Base-by-base conservation (phyloP, 2,329 filamentous ascomycete genomes). In the Alternaria gaisen region DNA sequence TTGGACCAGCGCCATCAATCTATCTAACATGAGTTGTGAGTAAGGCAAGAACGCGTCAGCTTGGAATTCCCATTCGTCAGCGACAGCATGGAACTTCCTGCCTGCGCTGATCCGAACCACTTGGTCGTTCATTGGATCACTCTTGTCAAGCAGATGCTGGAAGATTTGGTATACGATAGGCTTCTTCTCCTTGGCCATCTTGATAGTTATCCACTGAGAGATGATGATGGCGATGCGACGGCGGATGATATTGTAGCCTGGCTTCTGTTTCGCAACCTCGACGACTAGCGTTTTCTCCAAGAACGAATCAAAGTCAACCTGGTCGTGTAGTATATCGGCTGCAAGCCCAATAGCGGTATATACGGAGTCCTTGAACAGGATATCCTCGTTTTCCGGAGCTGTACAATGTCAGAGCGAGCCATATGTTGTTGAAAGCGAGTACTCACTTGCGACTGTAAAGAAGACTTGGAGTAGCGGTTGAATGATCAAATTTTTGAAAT, bases 31-130 rank as follows among this genome's bases (percentile, higher is more conserved):
- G 20, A 90, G 86, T 1, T 91, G 84, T 0, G 92, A 91, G 74
- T 90, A 95, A 0, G 93, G 92, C 53, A 91, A 75, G 75, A 98
- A 97, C 11, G 84, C 81, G 5, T 91, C 86, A 2, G 89, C 84
- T 11, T 86, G 85, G 75, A 97, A 98, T 54, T 90, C 90, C 76
- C 94, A 93, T 43, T 97, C 93, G 69, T 97, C 91, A 0, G 92
- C 88, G 43, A 97, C 87, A 66, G 87, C 86, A 69, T 90, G 90
- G 52, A 99, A 86, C 70, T 96, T 92, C 56, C 94, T 87, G 6
- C 92, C 95, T 3, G 95, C 93, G 2, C 94, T 97, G 55, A 98
- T 90, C 14, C 93, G 89, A 32, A 99, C 95, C 0, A 98, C 94
- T 54, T 93, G 85, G 72, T 99, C 95, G 72, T 99, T 99, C 60